A percentile compares a stretch with the other conserved stretches of the same genome.
Conservation (phyloP, 495 filamentous ascomycete genomes). For the Cercophora samala region DNA sequence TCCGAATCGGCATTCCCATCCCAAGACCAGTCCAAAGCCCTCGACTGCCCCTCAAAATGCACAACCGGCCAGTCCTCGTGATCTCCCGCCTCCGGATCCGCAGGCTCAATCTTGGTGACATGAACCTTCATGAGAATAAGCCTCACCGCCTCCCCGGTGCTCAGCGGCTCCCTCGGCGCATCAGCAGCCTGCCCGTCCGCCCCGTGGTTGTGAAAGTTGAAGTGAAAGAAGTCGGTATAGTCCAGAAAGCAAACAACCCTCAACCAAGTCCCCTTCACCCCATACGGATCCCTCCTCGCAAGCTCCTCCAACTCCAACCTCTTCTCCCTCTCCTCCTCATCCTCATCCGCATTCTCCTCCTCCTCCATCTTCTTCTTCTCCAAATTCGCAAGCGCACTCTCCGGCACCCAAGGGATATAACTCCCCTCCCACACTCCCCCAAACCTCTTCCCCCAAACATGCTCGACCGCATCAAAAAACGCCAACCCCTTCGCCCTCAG, state of each 20-base stretch:
- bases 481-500: slow-evolving; percentile 45
- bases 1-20: slow-evolving; percentile 60
- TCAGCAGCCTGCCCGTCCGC: slow-evolving; percentile 23
- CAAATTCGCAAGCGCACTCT: not conserved
- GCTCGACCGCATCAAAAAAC: slow-evolving; percentile 40
- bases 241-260: slow-evolving; percentile 58
- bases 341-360: slow-evolving; percentile 2
- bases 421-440: slow-evolving; percentile 49
- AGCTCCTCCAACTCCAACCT: slow-evolving; percentile 20
- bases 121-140: slow-evolving; percentile 61
- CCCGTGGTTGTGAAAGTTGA: slow-evolving; percentile 51
- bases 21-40: slow-evolving; percentile 52
- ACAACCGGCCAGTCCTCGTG: slow-evolving; percentile 53
- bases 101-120: slow-evolving; percentile 49
- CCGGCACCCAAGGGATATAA: slow-evolving; percentile 32
- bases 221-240: slow-evolving; percentile 59
- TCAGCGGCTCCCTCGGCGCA: slow-evolving; percentile 45
- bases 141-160: slow-evolving; percentile 57
- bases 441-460: slow-evolving; percentile 52
- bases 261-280: slow-evolving; percentile 57
- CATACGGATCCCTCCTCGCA: slow-evolving; percentile 56
- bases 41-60: slow-evolving; percentile 55
- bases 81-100: slow-evolving; percentile 42
- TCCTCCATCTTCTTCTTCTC: slow-evolving; percentile 13
- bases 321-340: not conserved